Conservation (phyloP, 1,284 basidiomycete genomes). For the Boletus subluridellus region DNA sequence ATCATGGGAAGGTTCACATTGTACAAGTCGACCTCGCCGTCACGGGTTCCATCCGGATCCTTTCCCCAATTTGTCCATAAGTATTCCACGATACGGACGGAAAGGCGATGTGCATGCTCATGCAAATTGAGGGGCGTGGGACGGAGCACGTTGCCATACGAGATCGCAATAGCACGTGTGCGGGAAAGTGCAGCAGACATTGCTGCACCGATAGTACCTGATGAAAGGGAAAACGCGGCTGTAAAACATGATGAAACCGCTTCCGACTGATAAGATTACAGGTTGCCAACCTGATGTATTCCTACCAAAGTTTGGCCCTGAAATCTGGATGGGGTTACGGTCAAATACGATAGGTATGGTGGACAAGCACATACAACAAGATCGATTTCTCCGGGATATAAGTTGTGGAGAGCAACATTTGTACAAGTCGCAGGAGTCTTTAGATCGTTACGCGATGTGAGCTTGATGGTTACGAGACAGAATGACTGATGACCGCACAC, state of each 20-base stretch:
- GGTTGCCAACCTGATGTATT: constrained; percentile 66
- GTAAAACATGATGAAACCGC: constrained; percentile 11
- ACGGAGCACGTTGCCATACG: constrained; percentile 76
- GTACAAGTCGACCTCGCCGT: constrained; percentile 73
- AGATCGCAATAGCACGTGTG: constrained; percentile 71
- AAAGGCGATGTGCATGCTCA: constrained; percentile 68
- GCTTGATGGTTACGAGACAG: constrained; percentile 1
- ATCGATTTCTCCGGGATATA: constrained; percentile 82
- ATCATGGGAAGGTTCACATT: constrained; percentile 80
- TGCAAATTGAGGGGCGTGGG: constrained; percentile 61
- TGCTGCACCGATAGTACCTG: constrained; percentile 88
- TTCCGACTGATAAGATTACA: not conserved
- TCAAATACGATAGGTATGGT: not conserved
- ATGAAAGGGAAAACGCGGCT: constrained; percentile 85
- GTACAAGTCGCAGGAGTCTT: constrained; percentile 90
- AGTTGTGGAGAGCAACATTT: constrained; percentile 84
- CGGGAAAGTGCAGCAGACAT: constrained; percentile 74
- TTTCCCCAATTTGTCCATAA: constrained; percentile 82
- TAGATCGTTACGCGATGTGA: constrained; percentile 8
- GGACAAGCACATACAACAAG: constrained; percentile 56
- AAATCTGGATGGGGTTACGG: constrained; percentile 47
- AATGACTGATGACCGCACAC: constrained; percentile 47
- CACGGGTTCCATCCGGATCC: constrained; percentile 54
- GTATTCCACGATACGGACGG: constrained; percentile 63
- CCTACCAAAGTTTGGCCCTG: constrained; percentile 74